These are phyloP conservation scores for Penicillium sp. DNA, from an alignment of 2,329 filamentous ascomycete species.

Conservation along the genomic window DNA sequence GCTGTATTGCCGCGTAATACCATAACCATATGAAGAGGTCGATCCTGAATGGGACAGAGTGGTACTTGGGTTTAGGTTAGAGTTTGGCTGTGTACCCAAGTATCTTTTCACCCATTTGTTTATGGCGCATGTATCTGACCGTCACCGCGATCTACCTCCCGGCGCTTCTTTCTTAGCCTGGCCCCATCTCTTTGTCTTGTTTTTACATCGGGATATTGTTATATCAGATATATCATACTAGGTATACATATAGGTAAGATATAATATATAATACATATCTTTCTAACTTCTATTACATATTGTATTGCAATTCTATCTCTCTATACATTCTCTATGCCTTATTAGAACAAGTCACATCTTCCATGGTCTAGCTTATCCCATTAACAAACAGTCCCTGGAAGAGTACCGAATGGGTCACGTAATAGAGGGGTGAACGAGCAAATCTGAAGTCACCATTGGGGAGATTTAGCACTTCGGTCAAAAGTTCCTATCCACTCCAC, in stretches of 20 bases:
- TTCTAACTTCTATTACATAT: background rate
- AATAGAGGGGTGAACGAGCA: conserved; percentile 7
- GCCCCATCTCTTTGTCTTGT: conserved; percentile 10
- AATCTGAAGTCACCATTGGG: conserved; percentile 15
- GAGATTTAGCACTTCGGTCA: conserved; percentile 9
- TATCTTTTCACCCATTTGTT: conserved; percentile 5
- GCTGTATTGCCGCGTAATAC: conserved; percentile 11
- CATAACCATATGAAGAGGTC: conserved; percentile 10
- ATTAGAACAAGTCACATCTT: background rate
- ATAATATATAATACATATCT: background rate
- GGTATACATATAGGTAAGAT: background rate
- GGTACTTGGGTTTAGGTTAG: background rate
- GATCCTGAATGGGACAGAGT: conserved; percentile 5
- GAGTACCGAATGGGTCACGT: background rate
- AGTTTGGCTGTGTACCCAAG: background rate
- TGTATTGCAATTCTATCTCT: background rate
- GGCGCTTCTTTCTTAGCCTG: conserved; percentile 22
- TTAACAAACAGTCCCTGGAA: conserved; percentile 1
- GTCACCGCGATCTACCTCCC: conserved; percentile 17
- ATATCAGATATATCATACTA: background rate
- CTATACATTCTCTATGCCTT: background rate
- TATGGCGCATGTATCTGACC: conserved; percentile 6
- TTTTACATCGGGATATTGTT: background rate
- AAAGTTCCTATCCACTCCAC: conserved; percentile 16
- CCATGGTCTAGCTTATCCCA: conserved; percentile 8